Conservation (phyloP, 2,329 filamentous ascomycete species). For the Fusarium chlamydosporum region DNA sequence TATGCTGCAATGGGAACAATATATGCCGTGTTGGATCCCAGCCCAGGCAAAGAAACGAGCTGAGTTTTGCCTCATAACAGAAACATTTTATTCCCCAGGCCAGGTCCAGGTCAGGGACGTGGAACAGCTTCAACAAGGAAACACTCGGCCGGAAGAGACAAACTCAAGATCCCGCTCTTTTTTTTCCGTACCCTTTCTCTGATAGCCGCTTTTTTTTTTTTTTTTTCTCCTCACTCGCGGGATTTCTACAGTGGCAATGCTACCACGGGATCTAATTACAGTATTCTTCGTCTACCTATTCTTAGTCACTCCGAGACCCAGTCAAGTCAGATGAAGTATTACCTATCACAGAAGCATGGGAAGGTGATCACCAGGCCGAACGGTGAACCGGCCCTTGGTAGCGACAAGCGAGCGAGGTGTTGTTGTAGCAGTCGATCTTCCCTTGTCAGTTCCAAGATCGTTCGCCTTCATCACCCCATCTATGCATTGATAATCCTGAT, state of each 20-base stretch:
- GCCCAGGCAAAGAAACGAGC: conserved; percentile 19
- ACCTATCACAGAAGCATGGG: conserved; percentile 27
- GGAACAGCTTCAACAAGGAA: conserved; percentile 9
- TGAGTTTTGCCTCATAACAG: conserved; percentile 32
- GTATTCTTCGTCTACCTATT: conserved; percentile 33
- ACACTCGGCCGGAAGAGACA: conserved; percentile 4
- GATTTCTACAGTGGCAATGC: conserved; percentile 12
- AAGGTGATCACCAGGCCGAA: conserved; percentile 29
- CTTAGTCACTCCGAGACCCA: conserved; percentile 25
- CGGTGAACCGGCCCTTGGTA: conserved; percentile 37
- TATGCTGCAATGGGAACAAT: conserved; percentile 1
- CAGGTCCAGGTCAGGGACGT: conserved; percentile 18
- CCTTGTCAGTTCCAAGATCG: conserved; percentile 35
- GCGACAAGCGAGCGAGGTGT: conserved; percentile 24
- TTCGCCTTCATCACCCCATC: conserved; percentile 13
- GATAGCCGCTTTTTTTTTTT: conserved; percentile 7
- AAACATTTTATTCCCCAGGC: conserved; percentile 42
- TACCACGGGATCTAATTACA: conserved; percentile 4
- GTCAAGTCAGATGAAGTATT: conserved; percentile 12
- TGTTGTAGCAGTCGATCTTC: conserved; percentile 37
- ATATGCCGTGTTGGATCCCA: conserved; percentile 31
- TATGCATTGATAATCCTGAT: conserved; percentile 16
- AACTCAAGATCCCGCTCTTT: background rate
- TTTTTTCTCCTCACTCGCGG: conserved; percentile 5
- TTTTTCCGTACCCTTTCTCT: conserved; percentile 11